These are phyloP conservation scores for Trametes polyzona DNA, from an alignment of 1,284 basidiomycete genomes.

Conservation along the genomic window DNA sequence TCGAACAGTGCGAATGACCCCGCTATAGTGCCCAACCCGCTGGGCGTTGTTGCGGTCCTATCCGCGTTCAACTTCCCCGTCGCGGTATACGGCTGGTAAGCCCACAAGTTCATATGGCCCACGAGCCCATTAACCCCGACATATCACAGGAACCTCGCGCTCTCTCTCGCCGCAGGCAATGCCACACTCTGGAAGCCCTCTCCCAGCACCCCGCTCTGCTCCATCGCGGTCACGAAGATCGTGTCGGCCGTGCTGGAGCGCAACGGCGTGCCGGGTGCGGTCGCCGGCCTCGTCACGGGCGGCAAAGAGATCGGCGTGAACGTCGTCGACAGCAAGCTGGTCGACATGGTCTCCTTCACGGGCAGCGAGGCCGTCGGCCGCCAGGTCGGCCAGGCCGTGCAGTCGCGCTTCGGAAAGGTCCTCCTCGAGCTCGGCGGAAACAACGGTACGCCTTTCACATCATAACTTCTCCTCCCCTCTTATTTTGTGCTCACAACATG, in stretches of 20 bases:
- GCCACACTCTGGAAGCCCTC: constrained; percentile 96
- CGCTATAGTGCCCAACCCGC: constrained; percentile 81
- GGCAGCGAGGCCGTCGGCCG: constrained; percentile 90
- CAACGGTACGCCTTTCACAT: constrained; percentile 76
- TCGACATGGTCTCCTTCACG: constrained; percentile 93
- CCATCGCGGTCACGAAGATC: constrained; percentile 89
- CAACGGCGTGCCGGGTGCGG: constrained; percentile 83
- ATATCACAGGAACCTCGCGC: constrained; percentile 80
- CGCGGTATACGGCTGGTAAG: constrained; percentile 85
- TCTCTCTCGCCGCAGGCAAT: constrained; percentile 91
- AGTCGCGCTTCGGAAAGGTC: constrained; percentile 81
- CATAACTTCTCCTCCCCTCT: neutral
- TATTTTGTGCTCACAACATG: neutral
- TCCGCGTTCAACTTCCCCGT: constrained; percentile 96
- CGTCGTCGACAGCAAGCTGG: constrained; percentile 71
- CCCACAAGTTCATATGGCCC: neutral
- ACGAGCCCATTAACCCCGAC: constrained; percentile 2
- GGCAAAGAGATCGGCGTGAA: constrained; percentile 82
- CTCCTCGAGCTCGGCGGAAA: constrained; percentile 96
- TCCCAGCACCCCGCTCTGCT: constrained; percentile 84
- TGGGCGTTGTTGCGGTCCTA: constrained; percentile 90
- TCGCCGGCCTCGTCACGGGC: constrained; percentile 83
- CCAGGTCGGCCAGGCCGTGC: constrained; percentile 81
- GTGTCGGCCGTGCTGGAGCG: constrained; percentile 79
- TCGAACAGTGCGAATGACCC: neutral